Percentiles rank a stretch among this genome's conserved stretches.
These are phyloP conservation scores for Yamagishiella unicocca DNA, from an alignment of 139 green algal genomes.

Conservation along the genomic window DNA sequence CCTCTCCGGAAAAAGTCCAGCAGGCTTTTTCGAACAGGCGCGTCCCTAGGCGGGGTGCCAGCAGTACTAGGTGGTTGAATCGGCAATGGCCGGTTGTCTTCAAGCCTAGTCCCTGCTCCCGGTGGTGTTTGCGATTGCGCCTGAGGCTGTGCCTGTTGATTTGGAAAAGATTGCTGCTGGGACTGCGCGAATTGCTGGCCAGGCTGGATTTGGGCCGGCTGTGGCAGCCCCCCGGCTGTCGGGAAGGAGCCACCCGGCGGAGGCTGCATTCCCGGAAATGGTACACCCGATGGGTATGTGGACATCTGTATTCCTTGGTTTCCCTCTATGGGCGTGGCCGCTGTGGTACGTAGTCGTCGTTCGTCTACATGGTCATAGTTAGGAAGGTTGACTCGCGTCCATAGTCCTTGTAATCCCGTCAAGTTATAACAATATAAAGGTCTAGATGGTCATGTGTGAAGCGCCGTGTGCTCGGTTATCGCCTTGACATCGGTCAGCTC, in stretches of 20 bases:
- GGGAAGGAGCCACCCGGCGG: neutral
- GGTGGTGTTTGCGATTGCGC: neutral
- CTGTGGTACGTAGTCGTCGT: neutral
- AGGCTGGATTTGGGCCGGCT: neutral
- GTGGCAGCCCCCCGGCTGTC: neutral
- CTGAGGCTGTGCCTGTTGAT: neutral
- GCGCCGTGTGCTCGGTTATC: too few species aligned
- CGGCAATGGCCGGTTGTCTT: too few species aligned
- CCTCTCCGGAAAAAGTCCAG: slow-evolving; percentile 34
- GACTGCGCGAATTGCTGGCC: neutral
- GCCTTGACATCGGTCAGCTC: too few species aligned
- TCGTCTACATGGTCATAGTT: slow-evolving; percentile 10
- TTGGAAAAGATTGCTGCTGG: neutral
- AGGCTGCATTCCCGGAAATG: neutral
- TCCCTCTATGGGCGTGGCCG: neutral
- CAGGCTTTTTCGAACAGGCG: neutral
- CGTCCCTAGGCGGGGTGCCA: neutral
- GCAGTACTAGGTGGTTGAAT: neutral
- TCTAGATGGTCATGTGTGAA: too few species aligned
- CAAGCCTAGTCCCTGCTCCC: too few species aligned
- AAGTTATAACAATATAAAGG: too few species aligned
- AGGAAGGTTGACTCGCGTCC: too few species aligned
- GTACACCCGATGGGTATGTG: neutral
- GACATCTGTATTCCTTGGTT: slow-evolving; percentile 28
- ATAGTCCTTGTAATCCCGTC: too few species aligned